Evolutionary conservation across 306 rosid genomes (phyloP), one percentile per base, ranked within the genome.

Genomic region (Vigna trinervia): DNA sequence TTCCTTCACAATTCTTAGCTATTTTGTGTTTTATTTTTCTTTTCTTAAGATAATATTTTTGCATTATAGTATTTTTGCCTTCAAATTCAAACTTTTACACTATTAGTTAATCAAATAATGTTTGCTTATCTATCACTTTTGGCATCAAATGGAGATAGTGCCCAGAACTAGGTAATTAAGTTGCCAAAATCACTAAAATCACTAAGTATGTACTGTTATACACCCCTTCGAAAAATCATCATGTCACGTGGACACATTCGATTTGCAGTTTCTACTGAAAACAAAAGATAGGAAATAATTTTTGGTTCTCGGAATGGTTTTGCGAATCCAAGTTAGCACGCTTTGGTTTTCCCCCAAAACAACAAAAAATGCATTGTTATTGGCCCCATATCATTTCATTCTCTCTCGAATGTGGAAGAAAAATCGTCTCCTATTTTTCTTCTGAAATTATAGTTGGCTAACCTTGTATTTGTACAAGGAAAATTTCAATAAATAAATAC

Each of bases 381-480:
- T 39, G 12, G 39, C 63, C 58, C 50, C 5, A 17, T 23, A 64
- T 41, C 36, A 77, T 30, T 59, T 39, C 77, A 46, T 61, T 51
- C 66, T 75, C 72, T 75, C 47, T 58, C 69, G 41, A 17, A 59
- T 12, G 20, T 43, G 61, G 43, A 71, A 54, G 78, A 59, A 56
- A 61, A 78, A 69, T 15, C 20, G 48, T 54, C 48, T 66, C n/a
- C 14, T 46, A 9, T 43, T 74, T 74, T 19, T 28, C 73, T 47
- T 57, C 20, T 30, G 45, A 57, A 63, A 23, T 9, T 43, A 74
- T 19, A 53, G 45, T 48, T 28, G 62, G 77, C 82, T 59, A 82
- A 71, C 72, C 71, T 67, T 75, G 81, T 47, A 75, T 52, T 32
- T 75, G 72, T 60, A 68, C 77, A 74, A 7, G 59, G 51, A 81